Evolutionary conservation across 2,329 filamentous ascomycete genomes (phyloP), one percentile per base, ranked within the genome.

Genomic region (Rhynchosporium graminicola): DNA sequence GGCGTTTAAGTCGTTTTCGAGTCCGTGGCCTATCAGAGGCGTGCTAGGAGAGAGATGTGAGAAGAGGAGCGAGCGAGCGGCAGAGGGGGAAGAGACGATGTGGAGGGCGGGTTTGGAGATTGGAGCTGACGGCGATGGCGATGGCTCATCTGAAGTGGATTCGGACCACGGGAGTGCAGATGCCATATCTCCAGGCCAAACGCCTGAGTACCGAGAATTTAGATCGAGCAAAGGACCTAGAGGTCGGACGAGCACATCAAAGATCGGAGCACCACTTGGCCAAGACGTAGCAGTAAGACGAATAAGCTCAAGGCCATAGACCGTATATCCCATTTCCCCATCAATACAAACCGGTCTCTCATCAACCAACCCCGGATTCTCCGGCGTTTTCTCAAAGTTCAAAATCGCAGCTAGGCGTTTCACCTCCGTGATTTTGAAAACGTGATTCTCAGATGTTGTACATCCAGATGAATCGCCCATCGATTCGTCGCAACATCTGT

Each of bases 251-350:
- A 98, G 83, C 0, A 97, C 82, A 72, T 99, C 95, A 4, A 98
- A 78, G 0, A 99, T 76, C 58, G 83, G 82, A 58, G 87, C 83
- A 26, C 91, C 90, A 8, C 82, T 79, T 0, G 94, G 94, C 93
- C 95, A 99, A 9, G 88, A 86, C 3, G 94, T 88, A 4, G 91
- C 93, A 0, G 95, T 98, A 3, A 99, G 77, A 8, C 95, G 91
- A 61, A 98, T 88, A 20, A 99, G 82, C 75, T 99, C 95, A 67
- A 98, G 79, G 0, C 96, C 95, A 56, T 89, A 77, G 0, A 91
- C 90, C 0, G 96, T 99, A 73, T 96, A 98, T 4, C 91, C 91
- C 95, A 99, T 99, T 74, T 99, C 95, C 71, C 95, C 98, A 74
- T 99, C 95, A 71, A 99, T 94, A 67, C 87, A 89, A 10, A 98